A percentile compares a stretch with the other conserved stretches of the same genome.
These are phyloP conservation scores for Coniosporium tulheliwenetii DNA, from an alignment of 2,329 filamentous ascomycete species.

Conservation along the genomic window DNA sequence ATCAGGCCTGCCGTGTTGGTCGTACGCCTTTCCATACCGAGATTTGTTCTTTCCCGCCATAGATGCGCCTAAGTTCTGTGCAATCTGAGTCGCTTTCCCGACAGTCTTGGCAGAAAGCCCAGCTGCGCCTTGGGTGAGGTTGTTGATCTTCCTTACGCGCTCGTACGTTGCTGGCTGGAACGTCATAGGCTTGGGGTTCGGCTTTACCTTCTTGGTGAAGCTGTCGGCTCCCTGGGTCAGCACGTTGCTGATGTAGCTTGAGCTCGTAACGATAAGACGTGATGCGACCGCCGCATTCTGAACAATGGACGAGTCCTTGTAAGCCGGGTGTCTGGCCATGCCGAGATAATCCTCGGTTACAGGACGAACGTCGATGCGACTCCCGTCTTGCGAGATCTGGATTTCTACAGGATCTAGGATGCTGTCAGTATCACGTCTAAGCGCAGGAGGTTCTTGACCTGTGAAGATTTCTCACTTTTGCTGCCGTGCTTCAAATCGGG, in stretches of 20 bases:
- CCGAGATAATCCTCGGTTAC: slow-evolving; percentile 56
- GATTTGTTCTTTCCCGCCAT: slow-evolving; percentile 48
- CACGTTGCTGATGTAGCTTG: slow-evolving; percentile 61
- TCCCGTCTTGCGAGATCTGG: slow-evolving; percentile 52
- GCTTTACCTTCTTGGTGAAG: slow-evolving; percentile 68
- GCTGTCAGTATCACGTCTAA: background rate
- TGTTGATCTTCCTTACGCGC: slow-evolving; percentile 77
- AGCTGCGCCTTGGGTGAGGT: slow-evolving; percentile 66
- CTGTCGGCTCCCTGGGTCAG: slow-evolving; percentile 62
- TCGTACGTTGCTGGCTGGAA: slow-evolving; percentile 77
- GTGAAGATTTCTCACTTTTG: slow-evolving; percentile 49
- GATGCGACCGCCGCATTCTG: slow-evolving; percentile 78
- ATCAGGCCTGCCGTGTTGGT: slow-evolving; percentile 50
- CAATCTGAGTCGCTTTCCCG: slow-evolving; percentile 64
- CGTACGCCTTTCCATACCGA: slow-evolving; percentile 41
- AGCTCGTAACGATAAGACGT: slow-evolving; percentile 79
- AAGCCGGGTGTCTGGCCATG: slow-evolving; percentile 75
- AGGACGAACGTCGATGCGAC: slow-evolving; percentile 52
- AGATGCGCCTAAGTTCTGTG: slow-evolving; percentile 76
- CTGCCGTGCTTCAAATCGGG: slow-evolving; percentile 65
- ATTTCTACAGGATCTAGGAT: slow-evolving; percentile 60
- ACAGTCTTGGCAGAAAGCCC: slow-evolving; percentile 74
- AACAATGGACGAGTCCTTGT: slow-evolving; percentile 73
- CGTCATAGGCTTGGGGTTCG: slow-evolving; percentile 64
- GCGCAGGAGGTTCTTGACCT: background rate